Conservation (phyloP, 2,329 filamentous ascomycete species). For the Xylaria sp. region DNA sequence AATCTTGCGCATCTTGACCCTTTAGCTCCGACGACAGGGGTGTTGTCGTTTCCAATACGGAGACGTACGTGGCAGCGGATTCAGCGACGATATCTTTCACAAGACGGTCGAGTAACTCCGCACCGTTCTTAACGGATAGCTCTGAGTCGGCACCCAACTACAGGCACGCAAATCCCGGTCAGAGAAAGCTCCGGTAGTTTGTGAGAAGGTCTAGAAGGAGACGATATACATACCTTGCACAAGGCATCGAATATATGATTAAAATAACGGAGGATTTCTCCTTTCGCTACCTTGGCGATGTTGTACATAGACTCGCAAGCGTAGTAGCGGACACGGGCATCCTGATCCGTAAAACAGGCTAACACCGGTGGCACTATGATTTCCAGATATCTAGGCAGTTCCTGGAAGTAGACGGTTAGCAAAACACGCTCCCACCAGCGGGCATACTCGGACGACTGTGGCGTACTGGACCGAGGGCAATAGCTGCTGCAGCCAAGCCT, state of each 20-base stretch:
- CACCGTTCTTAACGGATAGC: conserved; percentile 95
- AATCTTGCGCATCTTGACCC: conserved; percentile 36
- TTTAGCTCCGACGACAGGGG: conserved; percentile 45
- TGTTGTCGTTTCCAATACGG: conserved; percentile 60
- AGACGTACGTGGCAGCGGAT: conserved; percentile 90
- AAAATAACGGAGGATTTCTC: conserved; percentile 94
- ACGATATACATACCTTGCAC: conserved; percentile 64
- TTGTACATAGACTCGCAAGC: conserved; percentile 99
- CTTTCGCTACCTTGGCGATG: conserved; percentile 98
- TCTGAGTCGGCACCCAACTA: conserved; percentile 94
- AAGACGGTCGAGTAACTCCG: conserved; percentile 87
- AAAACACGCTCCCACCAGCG: conserved; percentile 5
- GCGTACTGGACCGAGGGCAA: conserved; percentile 83
- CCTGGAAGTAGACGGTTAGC: conserved; percentile 45
- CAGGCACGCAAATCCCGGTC: conserved; percentile 2
- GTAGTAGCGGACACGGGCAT: conserved; percentile 95
- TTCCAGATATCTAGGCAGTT: conserved; percentile 84
- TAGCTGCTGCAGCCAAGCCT: conserved; percentile 88
- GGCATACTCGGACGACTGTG: conserved; percentile 3
- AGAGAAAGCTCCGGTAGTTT: background rate
- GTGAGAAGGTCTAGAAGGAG: background rate
- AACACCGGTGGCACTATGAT: conserved; percentile 94
- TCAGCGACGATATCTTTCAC: conserved; percentile 96
- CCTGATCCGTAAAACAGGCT: conserved; percentile 95
- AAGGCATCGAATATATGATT: conserved; percentile 97